Base-by-base conservation (phyloP, 768 basidiomycete species). In the Peribolospora kevripleyi region DNA sequence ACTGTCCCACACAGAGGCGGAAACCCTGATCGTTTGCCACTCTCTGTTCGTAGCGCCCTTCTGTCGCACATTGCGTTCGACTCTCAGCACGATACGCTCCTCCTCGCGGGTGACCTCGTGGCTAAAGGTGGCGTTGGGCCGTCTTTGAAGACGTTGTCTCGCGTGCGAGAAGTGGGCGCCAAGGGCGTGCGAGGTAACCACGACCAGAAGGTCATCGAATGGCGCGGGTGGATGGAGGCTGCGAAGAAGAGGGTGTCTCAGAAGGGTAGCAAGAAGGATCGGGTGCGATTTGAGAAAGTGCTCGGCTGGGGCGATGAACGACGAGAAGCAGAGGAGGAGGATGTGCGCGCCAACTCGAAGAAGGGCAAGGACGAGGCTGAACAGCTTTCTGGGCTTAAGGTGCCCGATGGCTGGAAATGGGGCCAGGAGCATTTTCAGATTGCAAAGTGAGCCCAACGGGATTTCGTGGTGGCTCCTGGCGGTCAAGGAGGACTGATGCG, bases 131-230 rank as follows among this genome's bases (percentile, higher is more conserved):
- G 25, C 1, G 25, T 25, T 25, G 25, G 25, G 25, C 66, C 73
- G 0, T 72, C 73, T 51, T 60, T 73, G 42, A 73, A 75, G n/a
- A 39, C 40, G 4, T 81, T 82, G 0, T 25, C 65, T 79, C 56
- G 71, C 75, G 8, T 73, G 82, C n/a, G 68, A 91, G 7, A 66
- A 70, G 6, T 84, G 61, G 74, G 76, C 50, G 70, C 84, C 50
- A 73, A 73, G 36, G 86, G 85, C 11, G 84, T 93, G 5, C 77
- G 90, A 42, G 90, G 90, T 0, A 97, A 97, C 65, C 85, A 95
- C 64, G 90, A 97, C 68, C 86, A 95, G 66, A 74, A 74, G 59
- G 76, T 87, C 52, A 75, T 95, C 48, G 82, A 90, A 68, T 93
- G 88, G 88, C 74, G 78, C 37, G 70, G 73, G 2, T 97, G 86